phyloP scores from a whole-genome alignment of 2,329 filamentous ascomycete genomes.

The Exophiala xenobiotica region DNA sequence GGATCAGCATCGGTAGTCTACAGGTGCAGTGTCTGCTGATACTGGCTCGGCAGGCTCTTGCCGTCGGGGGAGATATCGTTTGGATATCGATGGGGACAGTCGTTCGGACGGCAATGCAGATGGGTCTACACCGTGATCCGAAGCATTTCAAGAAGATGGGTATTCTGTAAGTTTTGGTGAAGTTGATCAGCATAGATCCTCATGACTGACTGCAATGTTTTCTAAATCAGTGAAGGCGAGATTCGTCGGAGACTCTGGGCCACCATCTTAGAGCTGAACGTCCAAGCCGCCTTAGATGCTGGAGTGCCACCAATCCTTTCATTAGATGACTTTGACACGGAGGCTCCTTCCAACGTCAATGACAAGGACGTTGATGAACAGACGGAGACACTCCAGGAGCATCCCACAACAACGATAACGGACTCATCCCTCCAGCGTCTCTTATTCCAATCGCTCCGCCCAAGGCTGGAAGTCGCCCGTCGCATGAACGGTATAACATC shows the following conservation, averaged over 20 bases:
- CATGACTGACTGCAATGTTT: background rate
- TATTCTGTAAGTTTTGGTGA: constrained; percentile 1
- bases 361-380: constrained; percentile 30
- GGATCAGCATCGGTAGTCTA: constrained; percentile 34
- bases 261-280: constrained; percentile 37
- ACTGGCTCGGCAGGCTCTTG: constrained; percentile 35
- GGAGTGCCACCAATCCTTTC: constrained; percentile 35
- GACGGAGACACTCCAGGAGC: constrained; percentile 36
- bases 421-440: constrained; percentile 30
- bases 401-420: constrained; percentile 35
- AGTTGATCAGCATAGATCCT: background rate
- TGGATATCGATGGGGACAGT: constrained; percentile 38
- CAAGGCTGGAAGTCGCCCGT: constrained; percentile 24
- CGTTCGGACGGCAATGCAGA: constrained; percentile 31
- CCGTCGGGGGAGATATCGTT: constrained; percentile 36
- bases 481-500: constrained; percentile 34
- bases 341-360: constrained; percentile 31
- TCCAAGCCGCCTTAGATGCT: constrained; percentile 37
- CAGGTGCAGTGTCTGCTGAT: constrained; percentile 39
- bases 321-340: constrained; percentile 35
- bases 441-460: constrained; percentile 25
- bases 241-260: constrained; percentile 37
- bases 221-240: constrained; percentile 19
- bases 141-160: constrained; percentile 25
- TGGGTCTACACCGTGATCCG: constrained; percentile 38